Percentiles rank a stretch among this genome's conserved stretches.
Conservation (phyloP, 495 filamentous ascomycete genomes). For the Evansstolkia leycettana region DNA sequence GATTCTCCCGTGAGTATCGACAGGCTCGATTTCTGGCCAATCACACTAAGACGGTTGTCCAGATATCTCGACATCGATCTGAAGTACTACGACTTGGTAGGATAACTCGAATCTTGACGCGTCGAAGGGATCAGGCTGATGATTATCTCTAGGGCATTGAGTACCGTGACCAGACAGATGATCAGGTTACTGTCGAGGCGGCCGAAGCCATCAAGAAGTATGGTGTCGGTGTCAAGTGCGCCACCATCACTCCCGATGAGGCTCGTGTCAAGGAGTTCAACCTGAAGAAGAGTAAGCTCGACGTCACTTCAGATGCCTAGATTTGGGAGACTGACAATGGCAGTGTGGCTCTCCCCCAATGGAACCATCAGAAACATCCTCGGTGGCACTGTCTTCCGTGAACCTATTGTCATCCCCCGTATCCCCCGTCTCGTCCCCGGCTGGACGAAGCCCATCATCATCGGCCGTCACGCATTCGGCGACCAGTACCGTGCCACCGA, state of each 20-base stretch:
- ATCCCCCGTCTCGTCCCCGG: slow-evolving; percentile 88
- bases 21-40: slow-evolving; percentile 2
- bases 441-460: slow-evolving; percentile 98
- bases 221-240: slow-evolving; percentile 96
- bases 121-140: slow-evolving; percentile 4
- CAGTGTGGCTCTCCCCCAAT: slow-evolving; percentile 97
- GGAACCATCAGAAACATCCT: slow-evolving; percentile 95
- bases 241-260: slow-evolving; percentile 97
- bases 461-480: slow-evolving; percentile 95
- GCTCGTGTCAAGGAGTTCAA: slow-evolving; percentile 94
- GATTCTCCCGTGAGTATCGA: slow-evolving; percentile 59
- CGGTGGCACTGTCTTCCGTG: slow-evolving; percentile 94
- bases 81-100: slow-evolving; percentile 92
- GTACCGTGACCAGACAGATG: slow-evolving; percentile 91
- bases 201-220: slow-evolving; percentile 98
- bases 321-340: slow-evolving; percentile 2
- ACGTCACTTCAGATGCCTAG: neutral
- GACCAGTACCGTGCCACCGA: slow-evolving; percentile 98
- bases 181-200: slow-evolving; percentile 86
- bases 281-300: slow-evolving; percentile 76
- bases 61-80: slow-evolving; percentile 90
- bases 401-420: slow-evolving; percentile 88
- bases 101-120: slow-evolving; percentile 2
- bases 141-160: slow-evolving; percentile 52
- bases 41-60: slow-evolving; percentile 8